These are phyloP conservation scores for Wickerhamomyces bisporus DNA, from an alignment of 805 yeast species.

Conservation along the genomic window DNA sequence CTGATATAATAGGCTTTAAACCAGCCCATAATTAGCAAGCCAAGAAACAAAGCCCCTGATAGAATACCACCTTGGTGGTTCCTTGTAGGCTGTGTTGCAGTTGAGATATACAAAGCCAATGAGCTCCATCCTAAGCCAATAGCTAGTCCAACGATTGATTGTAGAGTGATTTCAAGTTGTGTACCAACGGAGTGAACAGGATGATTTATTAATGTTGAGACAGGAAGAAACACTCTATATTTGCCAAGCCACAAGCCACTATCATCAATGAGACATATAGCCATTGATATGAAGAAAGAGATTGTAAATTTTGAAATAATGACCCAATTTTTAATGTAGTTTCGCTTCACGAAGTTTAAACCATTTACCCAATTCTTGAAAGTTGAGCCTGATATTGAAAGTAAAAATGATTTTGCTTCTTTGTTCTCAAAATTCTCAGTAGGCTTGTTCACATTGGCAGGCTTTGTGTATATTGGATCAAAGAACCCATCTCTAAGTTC, in stretches of 20 bases:
- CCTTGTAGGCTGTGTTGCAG: slow-evolving; percentile 34
- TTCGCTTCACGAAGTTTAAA: background rate
- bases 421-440: background rate
- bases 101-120: slow-evolving; percentile 37
- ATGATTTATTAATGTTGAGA: slow-evolving; percentile 40
- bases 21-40: slow-evolving; percentile 36
- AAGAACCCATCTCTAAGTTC: slow-evolving; percentile 46
- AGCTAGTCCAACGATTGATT: slow-evolving; percentile 34
- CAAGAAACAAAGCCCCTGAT: slow-evolving; percentile 36
- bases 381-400: background rate
- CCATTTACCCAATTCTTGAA: background rate
- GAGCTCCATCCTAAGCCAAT: slow-evolving; percentile 42
- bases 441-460: slow-evolving; percentile 10
- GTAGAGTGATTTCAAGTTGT: slow-evolving; percentile 39
- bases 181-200: slow-evolving; percentile 43
- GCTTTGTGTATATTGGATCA: slow-evolving; percentile 38
- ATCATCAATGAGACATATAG: slow-evolving; percentile 34
- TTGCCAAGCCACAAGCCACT: slow-evolving; percentile 40
- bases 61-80: slow-evolving; percentile 42
- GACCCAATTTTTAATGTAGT: slow-evolving; percentile 11
- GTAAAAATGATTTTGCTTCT: too few species aligned
- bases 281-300: slow-evolving; percentile 35
- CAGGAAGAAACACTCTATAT: slow-evolving; percentile 35
- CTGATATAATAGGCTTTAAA: slow-evolving; percentile 36
- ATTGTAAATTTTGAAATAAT: slow-evolving; percentile 19